Evolutionary conservation across 2,329 filamentous ascomycete genomes (phyloP).

Genomic region (Microsporum ferrugineum): DNA sequence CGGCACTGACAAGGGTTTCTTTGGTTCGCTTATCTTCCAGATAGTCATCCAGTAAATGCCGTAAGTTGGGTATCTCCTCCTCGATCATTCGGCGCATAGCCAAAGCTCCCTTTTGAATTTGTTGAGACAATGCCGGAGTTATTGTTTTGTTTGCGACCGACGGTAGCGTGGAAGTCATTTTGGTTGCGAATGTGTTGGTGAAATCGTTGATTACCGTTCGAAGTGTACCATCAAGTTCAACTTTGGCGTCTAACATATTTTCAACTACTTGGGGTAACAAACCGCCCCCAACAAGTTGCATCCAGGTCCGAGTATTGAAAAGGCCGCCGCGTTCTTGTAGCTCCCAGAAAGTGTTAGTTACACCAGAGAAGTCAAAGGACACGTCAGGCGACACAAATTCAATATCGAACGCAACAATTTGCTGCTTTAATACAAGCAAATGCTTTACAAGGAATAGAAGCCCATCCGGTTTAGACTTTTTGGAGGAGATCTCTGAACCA

Average conservation of each 20-base stretch:
- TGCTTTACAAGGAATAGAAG: conserved; percentile 93
- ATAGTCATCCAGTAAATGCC: conserved; percentile 49
- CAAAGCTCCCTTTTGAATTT: conserved; percentile 27
- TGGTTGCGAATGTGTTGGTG: conserved; percentile 45
- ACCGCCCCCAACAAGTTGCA: conserved; percentile 46
- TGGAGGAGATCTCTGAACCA: conserved; percentile 56
- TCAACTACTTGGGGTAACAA: conserved; percentile 56
- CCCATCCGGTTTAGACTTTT: conserved; percentile 54
- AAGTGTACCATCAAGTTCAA: conserved; percentile 52
- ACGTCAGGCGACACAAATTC: conserved; percentile 58
- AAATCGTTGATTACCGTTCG: conserved; percentile 56
- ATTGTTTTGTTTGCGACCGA: conserved; percentile 2
- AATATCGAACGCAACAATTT: conserved; percentile 92
- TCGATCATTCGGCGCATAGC: conserved; percentile 45
- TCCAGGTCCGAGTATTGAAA: conserved; percentile 53
- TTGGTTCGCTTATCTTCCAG: conserved; percentile 53
- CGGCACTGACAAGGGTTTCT: conserved; percentile 55
- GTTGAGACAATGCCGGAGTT: conserved; percentile 7
- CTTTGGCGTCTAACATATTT: conserved; percentile 61
- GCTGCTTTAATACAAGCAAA: conserved; percentile 86
- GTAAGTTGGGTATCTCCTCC: conserved; percentile 46
- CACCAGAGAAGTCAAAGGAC: conserved; percentile 53
- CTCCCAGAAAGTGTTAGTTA: conserved; percentile 57
- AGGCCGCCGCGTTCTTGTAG: conserved; percentile 53
- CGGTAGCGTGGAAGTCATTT: conserved; percentile 44